Base-by-base conservation (phyloP, 768 basidiomycete species). In the Boletus fagicola region DNA sequence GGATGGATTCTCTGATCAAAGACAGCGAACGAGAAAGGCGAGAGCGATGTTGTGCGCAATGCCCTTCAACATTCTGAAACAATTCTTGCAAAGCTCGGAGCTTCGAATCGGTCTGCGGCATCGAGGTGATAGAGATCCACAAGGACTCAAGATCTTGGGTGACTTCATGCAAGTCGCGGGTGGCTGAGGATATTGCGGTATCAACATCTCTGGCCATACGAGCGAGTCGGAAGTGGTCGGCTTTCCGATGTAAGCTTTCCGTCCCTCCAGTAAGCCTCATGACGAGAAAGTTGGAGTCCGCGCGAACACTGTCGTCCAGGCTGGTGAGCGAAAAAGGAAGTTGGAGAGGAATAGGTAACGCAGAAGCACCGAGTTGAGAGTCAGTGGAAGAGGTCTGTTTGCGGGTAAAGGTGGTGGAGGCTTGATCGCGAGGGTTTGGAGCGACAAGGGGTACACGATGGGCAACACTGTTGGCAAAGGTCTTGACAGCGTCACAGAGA, bases 301-400 rank as follows among this genome's bases (percentile, higher is more conserved):
- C 68, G 31, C 91, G 85, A 56, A 92, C 85, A 53, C 76, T 74
- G 42, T 82, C 80, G 66, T 95, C 87, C 38, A 94, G 74, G 40
- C 74, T 72, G 38, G 77, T 60, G 35, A 84, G 73, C 55, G 88
- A 83, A 65, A 90, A 79, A 3, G 85, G 83, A 16, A 81, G 66
- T 51, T 79, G 77, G 16, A 76, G 59, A 11, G 69, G 35, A 42
- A 65, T 56, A 6, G 70, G 67, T 35, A 74, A 64, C 51, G 72
- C 73, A 24, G 76, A 56, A 40, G 66, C 58, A 18, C 71, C 74
- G 8, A 78, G 65, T 49, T 70, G 75, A 51, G 77, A 63, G 3
- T 61, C 60, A n/a, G 62, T 53, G 2, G 75, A 74, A 18, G 77
- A 73, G 45, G 74, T 69, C 31, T 68, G 77, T 53, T 67, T 74